A percentile compares a stretch with the other conserved stretches of the same genome.
Conservation (phyloP, 345 rosid genomes). For the Populus deltoides region DNA sequence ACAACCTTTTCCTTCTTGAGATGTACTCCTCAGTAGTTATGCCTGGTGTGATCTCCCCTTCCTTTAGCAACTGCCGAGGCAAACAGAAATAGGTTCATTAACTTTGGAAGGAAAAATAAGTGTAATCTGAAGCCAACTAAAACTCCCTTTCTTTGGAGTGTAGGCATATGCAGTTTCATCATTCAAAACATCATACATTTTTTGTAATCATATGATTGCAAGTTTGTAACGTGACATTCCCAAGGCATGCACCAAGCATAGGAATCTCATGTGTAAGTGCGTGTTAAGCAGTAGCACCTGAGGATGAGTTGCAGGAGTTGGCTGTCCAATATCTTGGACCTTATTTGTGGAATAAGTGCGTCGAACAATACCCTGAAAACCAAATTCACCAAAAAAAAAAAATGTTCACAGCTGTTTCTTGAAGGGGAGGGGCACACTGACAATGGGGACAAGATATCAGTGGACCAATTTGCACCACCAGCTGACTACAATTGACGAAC, state of each 20-base stretch:
- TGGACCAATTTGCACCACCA: not conserved
- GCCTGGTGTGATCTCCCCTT: constrained; percentile 92
- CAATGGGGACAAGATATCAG: not conserved
- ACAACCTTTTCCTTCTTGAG: constrained; percentile 61
- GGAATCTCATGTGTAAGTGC: not conserved
- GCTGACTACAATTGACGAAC: not conserved
- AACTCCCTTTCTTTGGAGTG: not conserved
- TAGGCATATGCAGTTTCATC: not conserved
- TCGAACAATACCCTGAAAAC: constrained; percentile 40
- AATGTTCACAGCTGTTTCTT: not conserved
- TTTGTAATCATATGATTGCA: too few species aligned
- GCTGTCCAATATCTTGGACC: constrained; percentile 72
- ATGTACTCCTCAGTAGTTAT: constrained; percentile 68
- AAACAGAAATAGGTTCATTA: constrained; percentile 1
- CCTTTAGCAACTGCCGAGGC: constrained; percentile 57
- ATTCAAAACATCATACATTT: not conserved
- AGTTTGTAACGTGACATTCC: not conserved
- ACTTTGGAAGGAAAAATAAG: not conserved
- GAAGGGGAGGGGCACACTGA: not conserved
- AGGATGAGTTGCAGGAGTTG: constrained; percentile 83
- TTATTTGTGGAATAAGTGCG: constrained; percentile 51
- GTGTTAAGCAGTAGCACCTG: constrained; percentile 42
- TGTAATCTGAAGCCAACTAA: not conserved
- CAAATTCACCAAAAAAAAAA: constrained; percentile 8
- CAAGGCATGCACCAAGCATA: not conserved